Base-by-base conservation (phyloP, 805 yeast species). In the Brettanomyces naardenensis region DNA sequence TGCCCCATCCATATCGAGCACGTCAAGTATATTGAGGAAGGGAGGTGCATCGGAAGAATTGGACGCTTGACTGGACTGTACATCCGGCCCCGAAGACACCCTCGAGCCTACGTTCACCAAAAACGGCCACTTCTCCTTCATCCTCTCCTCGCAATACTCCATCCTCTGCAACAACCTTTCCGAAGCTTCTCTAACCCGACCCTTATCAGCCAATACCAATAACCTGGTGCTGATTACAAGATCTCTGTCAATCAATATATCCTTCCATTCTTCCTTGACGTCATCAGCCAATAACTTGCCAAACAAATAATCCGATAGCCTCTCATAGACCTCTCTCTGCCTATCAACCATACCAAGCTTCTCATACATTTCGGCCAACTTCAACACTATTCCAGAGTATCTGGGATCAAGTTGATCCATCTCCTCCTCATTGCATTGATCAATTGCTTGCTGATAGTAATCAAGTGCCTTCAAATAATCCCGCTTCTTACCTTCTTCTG, bases 321-420 rank as follows among this genome's bases (percentile, higher is more conserved):
- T 46, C n/a, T 41, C 33, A 31, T 58, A 88, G 6, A 85, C 60
- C 44, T 68, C 66, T 27, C 73, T 66, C 0, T 95, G 94, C 37
- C 80, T 82, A 11, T 73, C 73, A 23, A 52, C 46, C 75, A 73
- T 68, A 17, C 67, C 69, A 47, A 87, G 58, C 29, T 79, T 67
- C 51, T 86, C 95, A 53, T 76, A 84, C 87, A 87, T 81, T 51
- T 88, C 95, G 9, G 82, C 95, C 26, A 86, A 65, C 51, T 89
- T 86, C 56, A 90, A 66, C 52, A 89, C 95, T 37, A 90, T 75
- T 0, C 97, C 96, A 0, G 97, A 89, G 56, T 84, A 89, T 51
- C 84, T 90, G 51, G 86, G 92, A 40, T 76, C 67, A 23, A 82
- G 48, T 9, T 70, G 71, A 44, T 75, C 72, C 61, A 86, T 55